Evolutionary conservation across 2,329 filamentous ascomycete genomes (phyloP).

Genomic region (Penicillium brevicompactum): DNA sequence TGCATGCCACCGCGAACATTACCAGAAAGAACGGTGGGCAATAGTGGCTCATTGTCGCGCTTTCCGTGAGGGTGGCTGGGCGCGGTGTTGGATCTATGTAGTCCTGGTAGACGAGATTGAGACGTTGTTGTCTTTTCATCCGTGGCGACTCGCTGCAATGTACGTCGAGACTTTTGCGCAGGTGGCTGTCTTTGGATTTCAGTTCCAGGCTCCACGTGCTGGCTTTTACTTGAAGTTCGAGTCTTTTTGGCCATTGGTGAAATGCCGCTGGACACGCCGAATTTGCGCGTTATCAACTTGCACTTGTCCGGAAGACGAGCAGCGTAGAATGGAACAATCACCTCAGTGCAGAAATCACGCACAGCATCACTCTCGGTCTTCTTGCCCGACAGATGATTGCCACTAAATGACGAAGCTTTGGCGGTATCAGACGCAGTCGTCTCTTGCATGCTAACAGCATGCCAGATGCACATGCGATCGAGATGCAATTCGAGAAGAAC

Average conservation of each 20-base stretch:
- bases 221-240: constrained; percentile 30
- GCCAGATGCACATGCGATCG: constrained; percentile 55
- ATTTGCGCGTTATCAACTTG: constrained; percentile 49
- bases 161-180: constrained; percentile 35
- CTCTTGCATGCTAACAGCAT: constrained; percentile 48
- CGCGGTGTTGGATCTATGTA: constrained; percentile 47
- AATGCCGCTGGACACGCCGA: constrained; percentile 45
- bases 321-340: constrained; percentile 53
- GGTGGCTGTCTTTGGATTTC: constrained; percentile 33
- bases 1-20: constrained; percentile 48
- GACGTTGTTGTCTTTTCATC: constrained; percentile 43
- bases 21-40: constrained; percentile 35
- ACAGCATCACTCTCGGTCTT: constrained; percentile 47
- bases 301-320: constrained; percentile 51
- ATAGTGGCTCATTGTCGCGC: constrained; percentile 44
- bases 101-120: constrained; percentile 38
- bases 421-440: constrained; percentile 29
- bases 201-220: constrained; percentile 34
- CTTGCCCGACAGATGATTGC: constrained; percentile 33
- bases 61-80: constrained; percentile 42
- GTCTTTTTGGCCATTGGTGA: constrained; percentile 39
- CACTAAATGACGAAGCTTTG: constrained; percentile 29
- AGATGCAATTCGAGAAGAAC: constrained; percentile 50
- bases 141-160: constrained; percentile 50
- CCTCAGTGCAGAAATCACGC: constrained; percentile 53